These are phyloP conservation scores for Purpureocillium lavendulum DNA, from an alignment of 2,329 filamentous ascomycete genomes.

Conservation along the genomic window DNA sequence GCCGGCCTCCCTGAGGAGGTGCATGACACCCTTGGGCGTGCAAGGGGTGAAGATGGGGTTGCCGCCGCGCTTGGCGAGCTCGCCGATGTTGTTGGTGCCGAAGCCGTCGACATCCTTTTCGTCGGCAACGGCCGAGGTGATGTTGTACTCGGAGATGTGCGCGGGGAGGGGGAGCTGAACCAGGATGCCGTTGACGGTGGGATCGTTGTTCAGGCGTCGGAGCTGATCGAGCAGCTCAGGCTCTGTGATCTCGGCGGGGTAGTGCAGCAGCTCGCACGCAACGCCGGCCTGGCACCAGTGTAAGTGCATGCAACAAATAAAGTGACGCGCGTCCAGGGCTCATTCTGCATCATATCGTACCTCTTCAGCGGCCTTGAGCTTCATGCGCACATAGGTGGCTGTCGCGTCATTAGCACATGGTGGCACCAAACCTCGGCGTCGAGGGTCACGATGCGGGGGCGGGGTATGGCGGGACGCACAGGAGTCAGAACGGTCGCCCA, in stretches of 20 bases:
- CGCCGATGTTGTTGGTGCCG: constrained; percentile 87
- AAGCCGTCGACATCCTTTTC: constrained; percentile 99
- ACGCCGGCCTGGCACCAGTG: constrained; percentile 88
- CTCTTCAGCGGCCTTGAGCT: constrained; percentile 92
- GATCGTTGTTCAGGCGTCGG: constrained; percentile 75
- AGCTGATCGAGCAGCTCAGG: constrained; percentile 80
- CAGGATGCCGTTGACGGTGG: constrained; percentile 80
- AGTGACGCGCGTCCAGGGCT: neutral
- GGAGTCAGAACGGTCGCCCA: constrained; percentile 88
- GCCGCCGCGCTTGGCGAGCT: constrained; percentile 91
- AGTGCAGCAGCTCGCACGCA: constrained; percentile 75
- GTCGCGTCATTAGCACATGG: constrained; percentile 16
- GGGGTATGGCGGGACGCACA: constrained; percentile 37
- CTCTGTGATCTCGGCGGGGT: constrained; percentile 73
- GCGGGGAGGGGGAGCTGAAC: constrained; percentile 87
- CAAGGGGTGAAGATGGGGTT: constrained; percentile 85
- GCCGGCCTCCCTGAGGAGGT: constrained; percentile 73
- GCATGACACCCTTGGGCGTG: constrained; percentile 97
- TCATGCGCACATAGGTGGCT: constrained; percentile 99
- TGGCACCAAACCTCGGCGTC: constrained; percentile 3
- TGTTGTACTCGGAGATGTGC: constrained; percentile 79
- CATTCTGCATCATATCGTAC: constrained; percentile 32
- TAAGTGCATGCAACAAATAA: neutral
- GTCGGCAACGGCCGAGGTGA: constrained; percentile 84
- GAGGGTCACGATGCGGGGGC: constrained; percentile 11